Evolutionary conservation across 1,284 basidiomycete genomes (phyloP), one percentile per base, ranked within the genome.

Genomic region (Rhodotorula sp.): DNA sequence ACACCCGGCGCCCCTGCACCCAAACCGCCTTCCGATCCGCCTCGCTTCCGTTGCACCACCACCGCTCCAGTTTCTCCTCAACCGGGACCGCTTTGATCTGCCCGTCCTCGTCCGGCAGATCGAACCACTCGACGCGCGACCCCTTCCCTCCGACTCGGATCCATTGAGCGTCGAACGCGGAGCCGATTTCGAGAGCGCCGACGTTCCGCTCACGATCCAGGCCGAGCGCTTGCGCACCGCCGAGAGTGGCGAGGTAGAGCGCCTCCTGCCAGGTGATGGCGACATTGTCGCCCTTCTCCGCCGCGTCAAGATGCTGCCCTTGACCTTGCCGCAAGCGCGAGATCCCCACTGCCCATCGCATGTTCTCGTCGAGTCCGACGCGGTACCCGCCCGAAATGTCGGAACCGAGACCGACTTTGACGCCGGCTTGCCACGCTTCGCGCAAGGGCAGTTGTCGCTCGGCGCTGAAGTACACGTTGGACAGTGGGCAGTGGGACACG

Each of bases 351-450:
- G 90, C 87, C 69, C 88, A 87, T 52, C 92, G 85, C 92, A 93
- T 93, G 26, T 87, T 84, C 61, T 82, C 84, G 85, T 91, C 89
- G 51, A 93, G 87, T 75, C 90, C 88, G 48, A 89, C 80, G 58
- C 86, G 87, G 79, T 93, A 93, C 8, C 92, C 91, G 5, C 92
- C 92, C 1, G 91, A 91, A 60, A 93, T 84, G 77, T 93, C 92
- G n/a, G 88, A 88, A 1, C 92, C 92, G 2, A 93, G 85, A 0
- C 91, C 91, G 23, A 93, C 86, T 56, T 84, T 86, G 39, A 91
- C 86, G 0, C 85, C 85, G 29, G 80, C 81, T 54, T 85, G 81
- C 29, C 93, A 82, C 1, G 91, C 90, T 80, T 92, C 90, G 46
- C 90, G 87, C 20, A 93, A 83, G 3, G 85, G 87, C 78, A 93